Base-by-base conservation (phyloP, 1,284 basidiomycete species). In the Trichosporon faecale region DNA sequence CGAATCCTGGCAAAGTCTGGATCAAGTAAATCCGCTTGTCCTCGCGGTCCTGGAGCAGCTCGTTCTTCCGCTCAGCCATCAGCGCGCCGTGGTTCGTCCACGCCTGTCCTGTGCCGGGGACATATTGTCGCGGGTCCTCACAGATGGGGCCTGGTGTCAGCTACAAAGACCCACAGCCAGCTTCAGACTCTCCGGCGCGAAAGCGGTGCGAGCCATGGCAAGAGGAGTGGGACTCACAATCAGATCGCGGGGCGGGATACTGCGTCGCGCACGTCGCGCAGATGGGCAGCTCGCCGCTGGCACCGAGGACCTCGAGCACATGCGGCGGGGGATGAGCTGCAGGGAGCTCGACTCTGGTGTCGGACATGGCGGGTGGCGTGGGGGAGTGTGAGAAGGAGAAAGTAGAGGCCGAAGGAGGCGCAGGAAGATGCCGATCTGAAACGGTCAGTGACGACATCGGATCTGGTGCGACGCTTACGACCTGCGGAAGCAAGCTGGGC, bases 261-360 rank as follows among this genome's bases (percentile, higher is more conserved):
- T 84, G 82, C 9, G 80, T 84, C 21, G 78, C 82, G 65, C 82
- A 84, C 4, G 80, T 78, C 27, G 69, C 76, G 71, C 82, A 84
- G 25, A 84, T 78, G 0, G 81, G 81, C 9, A 82, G 75, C 3
- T 74, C 65, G 0, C 75, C 75, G 65, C 83, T 81, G 9, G 66
- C 72, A 12, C 75, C 73, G 7, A 82, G 72, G 2, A 68, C 75
- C 3, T 75, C 74, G 31, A 79, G 73, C 1, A 76, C 75, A n/a
- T 63, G 60, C 46, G 57, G 31, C 37, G 70, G 66, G 11, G 65
- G 64, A 7, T 61, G 25, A 3, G 23, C 8, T 14, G 2, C 27
- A 0, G 68, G 68, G 9, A 69, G 57, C 29, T 64, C 65, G 29
- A 61, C 33, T 16, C 2, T 16, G 16, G 57, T 61, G 18, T 61